Percentiles rank a stretch among this genome's conserved stretches.
These are phyloP conservation scores for Rhododendron vialii DNA, from an alignment of 148 eudicot species.

Conservation along the genomic window DNA sequence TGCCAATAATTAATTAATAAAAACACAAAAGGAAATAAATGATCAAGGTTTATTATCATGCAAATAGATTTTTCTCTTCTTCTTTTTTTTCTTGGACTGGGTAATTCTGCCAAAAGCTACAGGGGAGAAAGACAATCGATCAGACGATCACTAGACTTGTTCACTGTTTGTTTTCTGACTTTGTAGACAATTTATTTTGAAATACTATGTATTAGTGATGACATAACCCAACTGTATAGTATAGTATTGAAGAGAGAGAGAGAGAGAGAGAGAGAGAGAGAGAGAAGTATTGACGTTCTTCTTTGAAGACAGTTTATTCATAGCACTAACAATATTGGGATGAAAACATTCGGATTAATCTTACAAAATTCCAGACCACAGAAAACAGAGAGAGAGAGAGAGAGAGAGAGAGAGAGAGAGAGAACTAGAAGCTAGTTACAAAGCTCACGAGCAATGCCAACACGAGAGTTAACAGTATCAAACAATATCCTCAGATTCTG, in stretches of 20 bases:
- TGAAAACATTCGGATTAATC: background rate
- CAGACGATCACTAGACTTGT: no score
- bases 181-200: no score
- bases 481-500: slow-evolving; percentile 80
- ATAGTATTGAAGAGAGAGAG: no score
- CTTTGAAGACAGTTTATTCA: background rate
- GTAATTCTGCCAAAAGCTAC: no score
- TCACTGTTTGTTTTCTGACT: no score
- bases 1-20: no score
- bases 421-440: slow-evolving; percentile 45
- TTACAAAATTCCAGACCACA: slow-evolving; percentile 3
- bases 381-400: background rate
- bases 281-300: background rate
- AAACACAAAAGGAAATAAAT: no score
- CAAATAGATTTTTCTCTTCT: no score
- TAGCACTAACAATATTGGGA: background rate
- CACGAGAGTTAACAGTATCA: slow-evolving; percentile 57
- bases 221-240: background rate
- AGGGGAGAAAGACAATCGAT: no score
- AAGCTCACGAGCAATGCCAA: slow-evolving; percentile 69
- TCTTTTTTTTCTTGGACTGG: no score
- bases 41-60: no score
- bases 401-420: slow-evolving; percentile 7
- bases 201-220: background rate
- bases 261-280: no score